Conservation (phyloP, 106 monocot species). For the Dendrobium nobile region DNA sequence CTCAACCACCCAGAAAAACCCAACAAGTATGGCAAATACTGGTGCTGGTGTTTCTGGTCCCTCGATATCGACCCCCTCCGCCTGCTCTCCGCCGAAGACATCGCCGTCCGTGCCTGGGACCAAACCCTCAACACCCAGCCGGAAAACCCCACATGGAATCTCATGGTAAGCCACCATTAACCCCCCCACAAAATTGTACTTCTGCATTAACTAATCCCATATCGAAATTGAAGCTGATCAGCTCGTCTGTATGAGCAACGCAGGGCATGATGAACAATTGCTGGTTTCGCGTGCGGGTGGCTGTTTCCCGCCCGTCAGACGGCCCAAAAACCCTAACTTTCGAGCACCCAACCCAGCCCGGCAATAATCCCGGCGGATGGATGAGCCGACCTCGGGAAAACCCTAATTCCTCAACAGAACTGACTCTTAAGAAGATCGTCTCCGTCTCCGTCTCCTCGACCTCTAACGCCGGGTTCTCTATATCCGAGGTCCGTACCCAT, state of each 20-base stretch:
- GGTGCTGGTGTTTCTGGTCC: slow-evolving; percentile 99
- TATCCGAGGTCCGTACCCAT: slow-evolving; percentile 67
- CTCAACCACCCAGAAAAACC: slow-evolving; percentile 76
- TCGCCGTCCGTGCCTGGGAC: slow-evolving; percentile 94
- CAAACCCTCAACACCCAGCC: slow-evolving; percentile 92
- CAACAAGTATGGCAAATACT: slow-evolving; percentile 91
- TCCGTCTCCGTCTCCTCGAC: slow-evolving; percentile 29
- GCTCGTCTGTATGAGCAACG: neutral
- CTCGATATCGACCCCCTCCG: slow-evolving; percentile 55
- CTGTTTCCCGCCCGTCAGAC: slow-evolving; percentile 39
- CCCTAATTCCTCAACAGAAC: neutral
- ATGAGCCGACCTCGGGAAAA: slow-evolving; percentile 30
- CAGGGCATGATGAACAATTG: slow-evolving; percentile 99
- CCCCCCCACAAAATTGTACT: no score
- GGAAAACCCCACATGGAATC: slow-evolving; percentile 92
- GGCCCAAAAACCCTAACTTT: slow-evolving; percentile 76
- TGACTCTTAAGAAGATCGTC: slow-evolving; percentile 29
- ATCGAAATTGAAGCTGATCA: no score
- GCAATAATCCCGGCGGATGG: slow-evolving; percentile 81
- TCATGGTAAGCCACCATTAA: slow-evolving; percentile 45
- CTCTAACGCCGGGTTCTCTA: slow-evolving; percentile 26
- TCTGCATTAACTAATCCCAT: no score
- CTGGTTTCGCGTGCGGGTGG: slow-evolving; percentile 78
- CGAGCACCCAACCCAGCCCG: slow-evolving; percentile 92
- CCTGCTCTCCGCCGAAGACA: slow-evolving; percentile 60